Conservation (phyloP, 2,329 filamentous ascomycete genomes). For the Dryadomyces sulphureus region DNA sequence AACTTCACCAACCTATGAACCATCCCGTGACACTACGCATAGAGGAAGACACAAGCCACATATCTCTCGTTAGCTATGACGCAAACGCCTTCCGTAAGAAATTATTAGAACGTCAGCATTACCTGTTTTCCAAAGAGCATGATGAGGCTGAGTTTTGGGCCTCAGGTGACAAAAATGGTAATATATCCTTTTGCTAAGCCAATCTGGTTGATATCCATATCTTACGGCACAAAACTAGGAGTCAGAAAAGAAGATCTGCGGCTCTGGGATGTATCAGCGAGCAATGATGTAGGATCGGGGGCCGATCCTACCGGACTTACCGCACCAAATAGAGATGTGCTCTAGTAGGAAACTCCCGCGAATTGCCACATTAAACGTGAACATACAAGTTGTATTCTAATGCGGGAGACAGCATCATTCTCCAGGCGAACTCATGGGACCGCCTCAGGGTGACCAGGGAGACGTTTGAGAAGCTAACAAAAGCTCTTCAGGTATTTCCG, state of each 20-base stretch:
- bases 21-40: not conserved
- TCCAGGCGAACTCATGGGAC: not conserved
- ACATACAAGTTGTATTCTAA: not conserved
- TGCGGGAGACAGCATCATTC: not conserved
- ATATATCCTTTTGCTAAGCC: not conserved
- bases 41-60: not conserved
- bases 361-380: not conserved
- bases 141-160: not conserved
- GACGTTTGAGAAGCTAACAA: not conserved
- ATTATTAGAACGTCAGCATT: not conserved
- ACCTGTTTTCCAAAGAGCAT: not conserved
- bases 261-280: not conserved
- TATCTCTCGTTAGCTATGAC: not conserved
- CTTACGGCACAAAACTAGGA: not conserved
- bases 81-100: not conserved
- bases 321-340: not conserved
- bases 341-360: not conserved
- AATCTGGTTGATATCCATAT: not conserved
- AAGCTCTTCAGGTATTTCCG: not conserved
- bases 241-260: not conserved
- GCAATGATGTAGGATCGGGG: not conserved
- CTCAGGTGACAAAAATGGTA: not conserved
- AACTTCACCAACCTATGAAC: not conserved
- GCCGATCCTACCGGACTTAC: not conserved
- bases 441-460: not conserved